Conservation (phyloP, 2,329 filamentous ascomycete species). For the Trichophyton verrucosum region DNA sequence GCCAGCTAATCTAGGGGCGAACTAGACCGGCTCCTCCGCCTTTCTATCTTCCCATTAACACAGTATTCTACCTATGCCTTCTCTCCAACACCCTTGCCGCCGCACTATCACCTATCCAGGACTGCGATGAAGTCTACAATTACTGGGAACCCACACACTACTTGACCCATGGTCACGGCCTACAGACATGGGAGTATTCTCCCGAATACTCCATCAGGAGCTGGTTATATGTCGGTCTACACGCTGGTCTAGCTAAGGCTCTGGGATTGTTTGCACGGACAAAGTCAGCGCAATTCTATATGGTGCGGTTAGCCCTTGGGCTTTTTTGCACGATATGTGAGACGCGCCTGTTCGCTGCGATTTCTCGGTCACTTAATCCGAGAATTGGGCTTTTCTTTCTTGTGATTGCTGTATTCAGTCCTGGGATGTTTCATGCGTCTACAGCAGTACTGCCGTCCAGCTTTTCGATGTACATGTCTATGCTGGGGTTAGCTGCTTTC, state of each 20-base stretch:
- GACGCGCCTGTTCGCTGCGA: constrained; percentile 64
- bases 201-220: constrained; percentile 89
- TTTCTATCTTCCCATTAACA: constrained; percentile 57
- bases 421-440: constrained; percentile 88
- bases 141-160: constrained; percentile 98
- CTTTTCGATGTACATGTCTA: constrained; percentile 90
- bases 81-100: constrained; percentile 63
- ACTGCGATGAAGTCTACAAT: constrained; percentile 98
- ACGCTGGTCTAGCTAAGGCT: constrained; percentile 59
- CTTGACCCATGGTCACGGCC: constrained; percentile 76
- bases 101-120: constrained; percentile 77
- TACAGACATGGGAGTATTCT: constrained; percentile 98
- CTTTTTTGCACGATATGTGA: constrained; percentile 69
- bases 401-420: constrained; percentile 61
- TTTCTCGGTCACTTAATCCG: constrained; percentile 64
- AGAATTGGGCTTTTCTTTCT: constrained; percentile 78
- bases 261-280: constrained; percentile 42
- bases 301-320: constrained; percentile 63
- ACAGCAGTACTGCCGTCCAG: constrained; percentile 80
- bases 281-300: constrained; percentile 65
- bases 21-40: constrained; percentile 26
- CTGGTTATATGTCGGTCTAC: constrained; percentile 78
- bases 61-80: constrained; percentile 70
- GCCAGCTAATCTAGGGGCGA: background rate
- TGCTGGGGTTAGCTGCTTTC: constrained; percentile 76